Evolutionary conservation across 2,329 filamentous ascomycete species (phyloP).

Genomic region (Xylaria sp.): DNA sequence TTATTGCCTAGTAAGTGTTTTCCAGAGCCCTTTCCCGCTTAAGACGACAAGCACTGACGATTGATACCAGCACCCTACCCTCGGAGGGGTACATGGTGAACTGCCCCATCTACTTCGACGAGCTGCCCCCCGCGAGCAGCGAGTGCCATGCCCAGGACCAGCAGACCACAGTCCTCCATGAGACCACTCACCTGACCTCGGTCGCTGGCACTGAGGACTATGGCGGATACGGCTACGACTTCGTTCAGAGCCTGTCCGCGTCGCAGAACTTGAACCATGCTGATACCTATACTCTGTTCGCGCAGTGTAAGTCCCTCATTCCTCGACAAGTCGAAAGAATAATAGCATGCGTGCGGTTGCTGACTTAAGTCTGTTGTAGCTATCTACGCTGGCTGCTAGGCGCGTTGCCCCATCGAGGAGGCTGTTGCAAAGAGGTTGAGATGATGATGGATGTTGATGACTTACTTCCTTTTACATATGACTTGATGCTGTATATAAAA

Average conservation of each 20-base stretch:
- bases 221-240: conserved; percentile 59
- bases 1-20: conserved; percentile 59
- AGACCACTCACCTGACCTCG: conserved; percentile 65
- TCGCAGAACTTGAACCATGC: conserved; percentile 64
- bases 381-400: conserved; percentile 47
- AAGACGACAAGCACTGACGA: not conserved
- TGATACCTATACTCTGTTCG: conserved; percentile 58
- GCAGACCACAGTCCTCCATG: conserved; percentile 67
- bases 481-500: conserved; percentile 12
- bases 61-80: conserved; percentile 52
- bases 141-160: conserved; percentile 69
- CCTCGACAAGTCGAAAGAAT: not conserved
- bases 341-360: not conserved
- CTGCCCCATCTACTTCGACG: conserved; percentile 64
- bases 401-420: not conserved
- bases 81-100: conserved; percentile 61
- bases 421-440: not conserved
- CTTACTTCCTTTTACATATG: conserved; percentile 1
- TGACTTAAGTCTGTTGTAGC: conserved; percentile 28
- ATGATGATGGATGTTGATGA: not conserved
- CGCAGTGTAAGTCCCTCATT: conserved; percentile 46
- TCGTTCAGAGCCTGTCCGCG: conserved; percentile 54
- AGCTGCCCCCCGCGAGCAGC: conserved; percentile 53
- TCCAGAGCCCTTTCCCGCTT: too few relatives aligned
- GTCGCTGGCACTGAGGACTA: conserved; percentile 62